Percentiles rank a stretch among this genome's conserved stretches.
Evolutionary conservation across 75 land plant species (phyloP).

Genomic region (Pinus tabuliformis): DNA sequence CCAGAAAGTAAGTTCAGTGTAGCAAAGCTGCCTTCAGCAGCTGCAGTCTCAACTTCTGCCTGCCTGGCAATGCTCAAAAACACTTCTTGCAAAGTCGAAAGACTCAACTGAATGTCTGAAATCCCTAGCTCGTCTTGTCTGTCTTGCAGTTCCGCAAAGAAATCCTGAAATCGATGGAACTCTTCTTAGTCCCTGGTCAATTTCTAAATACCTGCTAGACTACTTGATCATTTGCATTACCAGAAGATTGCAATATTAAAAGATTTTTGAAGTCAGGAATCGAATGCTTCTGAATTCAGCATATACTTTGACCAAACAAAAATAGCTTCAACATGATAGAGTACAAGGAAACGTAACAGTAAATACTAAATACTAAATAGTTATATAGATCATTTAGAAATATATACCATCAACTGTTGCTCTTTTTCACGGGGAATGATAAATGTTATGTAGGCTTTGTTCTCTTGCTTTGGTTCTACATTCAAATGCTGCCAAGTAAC

Average conservation of each 20-base stretch:
- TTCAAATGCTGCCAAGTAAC: slow-evolving; percentile 49
- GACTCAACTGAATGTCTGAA: slow-evolving; percentile 83
- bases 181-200: neutral
- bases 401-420: slow-evolving; percentile 50
- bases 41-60: slow-evolving; percentile 90
- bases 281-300: slow-evolving; percentile 2
- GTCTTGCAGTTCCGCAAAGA: slow-evolving; percentile 78
- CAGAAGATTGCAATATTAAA: neutral
- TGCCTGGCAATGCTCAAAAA: slow-evolving; percentile 87
- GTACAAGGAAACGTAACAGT: neutral
- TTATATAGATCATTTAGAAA: neutral
- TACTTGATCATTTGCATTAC: slow-evolving; percentile 1
- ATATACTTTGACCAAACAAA: neutral
- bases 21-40: slow-evolving; percentile 70
- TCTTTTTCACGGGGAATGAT: slow-evolving; percentile 86
- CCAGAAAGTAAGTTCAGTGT: slow-evolving; percentile 61
- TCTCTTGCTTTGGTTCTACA: slow-evolving; percentile 78
- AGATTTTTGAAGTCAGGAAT: neutral
- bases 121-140: slow-evolving; percentile 71
- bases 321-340: neutral
- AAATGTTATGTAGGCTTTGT: slow-evolving; percentile 75
- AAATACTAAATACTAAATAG: neutral
- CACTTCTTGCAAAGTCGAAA: slow-evolving; percentile 97
- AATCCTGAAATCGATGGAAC: slow-evolving; percentile 35
- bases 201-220: neutral